Conservation (phyloP, 2,329 filamentous ascomycete species). For the Calonectria crousiana region DNA sequence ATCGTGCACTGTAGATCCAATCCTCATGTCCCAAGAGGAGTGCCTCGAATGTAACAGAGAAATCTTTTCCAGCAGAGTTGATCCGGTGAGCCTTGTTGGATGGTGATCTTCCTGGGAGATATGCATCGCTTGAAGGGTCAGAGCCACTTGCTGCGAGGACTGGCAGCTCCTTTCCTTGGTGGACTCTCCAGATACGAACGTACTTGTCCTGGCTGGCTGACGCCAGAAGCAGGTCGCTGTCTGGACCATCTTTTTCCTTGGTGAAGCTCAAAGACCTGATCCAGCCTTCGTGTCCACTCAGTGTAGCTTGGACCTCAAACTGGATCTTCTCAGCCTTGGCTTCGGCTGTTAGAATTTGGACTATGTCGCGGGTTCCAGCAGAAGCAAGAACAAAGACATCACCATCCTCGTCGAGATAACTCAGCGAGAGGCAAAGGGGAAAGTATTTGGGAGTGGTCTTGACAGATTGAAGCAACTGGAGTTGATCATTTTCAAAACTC, state of each 20-base stretch:
- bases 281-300: conserved; percentile 95
- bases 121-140: conserved; percentile 69
- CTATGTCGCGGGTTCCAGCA: conserved; percentile 84
- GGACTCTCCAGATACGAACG: conserved; percentile 91
- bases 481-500: conserved; percentile 66
- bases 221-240: conserved; percentile 82
- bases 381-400: conserved; percentile 78
- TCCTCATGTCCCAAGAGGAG: conserved; percentile 95
- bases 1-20: conserved; percentile 93
- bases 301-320: conserved; percentile 80
- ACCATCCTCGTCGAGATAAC: conserved; percentile 64
- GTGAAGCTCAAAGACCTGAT: conserved; percentile 87
- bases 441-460: conserved; percentile 83
- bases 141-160: conserved; percentile 64
- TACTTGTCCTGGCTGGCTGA: conserved; percentile 99
- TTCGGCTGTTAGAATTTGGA: conserved; percentile 81
- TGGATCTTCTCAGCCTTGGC: conserved; percentile 52
- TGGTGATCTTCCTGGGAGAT: conserved; percentile 76
- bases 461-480: conserved; percentile 76
- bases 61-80: conserved; percentile 70
- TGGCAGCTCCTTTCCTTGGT: conserved; percentile 75
- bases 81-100: conserved; percentile 92
- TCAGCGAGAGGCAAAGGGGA: conserved; percentile 81
- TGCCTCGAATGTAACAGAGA: conserved; percentile 92
- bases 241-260: conserved; percentile 65